Evolutionary conservation across 169 alveolate genomes (phyloP), one percentile per base, ranked within the genome.

Genomic region (Plasmodium adleri): DNA sequence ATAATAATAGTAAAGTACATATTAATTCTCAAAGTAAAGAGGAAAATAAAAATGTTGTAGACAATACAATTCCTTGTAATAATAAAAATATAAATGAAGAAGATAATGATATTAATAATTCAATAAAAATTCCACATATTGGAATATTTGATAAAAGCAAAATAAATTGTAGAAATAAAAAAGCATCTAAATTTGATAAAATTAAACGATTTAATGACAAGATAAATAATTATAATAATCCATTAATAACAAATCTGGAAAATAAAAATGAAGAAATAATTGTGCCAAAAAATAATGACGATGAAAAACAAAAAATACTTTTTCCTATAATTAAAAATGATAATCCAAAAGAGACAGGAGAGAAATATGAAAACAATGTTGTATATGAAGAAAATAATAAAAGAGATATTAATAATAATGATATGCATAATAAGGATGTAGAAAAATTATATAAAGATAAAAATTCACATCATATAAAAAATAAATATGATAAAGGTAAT

Each of bases 141-240:
- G 45, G n/a, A 10, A 12, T 43, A 62, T 62, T 62, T 24, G 20
- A 24, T 24, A 62, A 24, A 62, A 62, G 5, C 15, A 24, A 13
- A 62, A 62, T 5, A 17, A 62, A 62, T 62, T 62, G 71, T 13
- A 62, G n/a, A 24, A 62, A 17, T 22, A 62, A 24, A 62, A 62
- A 17, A 8, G 13, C 28, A 15, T 7, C 71, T 20, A 62, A 62
- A 20, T 6, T 22, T 62, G 71, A 62, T 62, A 3, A n/a, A 8
- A 54, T 54, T 15, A 54, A 54, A 39, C 47, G 10, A 5, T 39
- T 39, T 39, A 39, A 39, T 39, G 47, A 39, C 5, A 39, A 39
- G 10, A 39, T 39, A 39, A 5, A 39, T 39, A 39, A 39, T 5
- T 6, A 39, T 39, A 39, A 39, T 9, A 5, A 39, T 39, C 9